Evolutionary conservation across 1,284 basidiomycete species (phyloP), one percentile per base, ranked within the genome.

Genomic region (Cystobasidiaceae sp.): DNA sequence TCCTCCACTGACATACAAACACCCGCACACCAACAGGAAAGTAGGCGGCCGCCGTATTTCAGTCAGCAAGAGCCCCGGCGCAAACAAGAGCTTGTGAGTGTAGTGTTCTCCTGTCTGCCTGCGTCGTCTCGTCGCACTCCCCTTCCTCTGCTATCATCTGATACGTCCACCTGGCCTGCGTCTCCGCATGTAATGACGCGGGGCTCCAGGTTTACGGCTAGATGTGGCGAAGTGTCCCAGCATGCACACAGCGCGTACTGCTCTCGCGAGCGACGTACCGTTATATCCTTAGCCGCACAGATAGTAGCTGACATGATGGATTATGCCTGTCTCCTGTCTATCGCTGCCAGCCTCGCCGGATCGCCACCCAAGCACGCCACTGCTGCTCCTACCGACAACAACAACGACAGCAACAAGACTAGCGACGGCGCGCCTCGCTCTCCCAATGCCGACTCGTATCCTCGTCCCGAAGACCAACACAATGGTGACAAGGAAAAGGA

Each of bases 11-110:
- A 32, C 19, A 4, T 43, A 19, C 21, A 27, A 25, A 11, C 15
- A 9, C n/a, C n/a, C 23, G 5, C 50, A 43, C n/a, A 28, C 43
- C 27, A 46, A 46, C 43, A 49, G 43, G 56, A 64, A 64, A 43
- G 61, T 64, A 7, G 61, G 61, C 19, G 61, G 61, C 13, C 52
- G 61, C 28, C 19, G 61, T 5, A 55, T 64, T 51, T 34, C 28
- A 17, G 19, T 64, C 17, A 56, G 51, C 39, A 64, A 64, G 52
- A 54, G 49, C 25, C 61, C 61, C 6, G 27, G 48, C 30, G 60
- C 51, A n/a, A 25, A 37, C 33, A 64, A 64, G 61, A 43, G 51
- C 27, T 50, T 37, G 61, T 64, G 52, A 55, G 61, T 52, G 39
- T 15, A 19, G 13, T 39, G 51, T 19, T 55, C 50, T 8, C 27